A percentile compares a stretch with the other conserved stretches of the same genome.
phyloP scores from a whole-genome alignment of 179 eudicot genomes.

The Carnegiea gigantea region DNA sequence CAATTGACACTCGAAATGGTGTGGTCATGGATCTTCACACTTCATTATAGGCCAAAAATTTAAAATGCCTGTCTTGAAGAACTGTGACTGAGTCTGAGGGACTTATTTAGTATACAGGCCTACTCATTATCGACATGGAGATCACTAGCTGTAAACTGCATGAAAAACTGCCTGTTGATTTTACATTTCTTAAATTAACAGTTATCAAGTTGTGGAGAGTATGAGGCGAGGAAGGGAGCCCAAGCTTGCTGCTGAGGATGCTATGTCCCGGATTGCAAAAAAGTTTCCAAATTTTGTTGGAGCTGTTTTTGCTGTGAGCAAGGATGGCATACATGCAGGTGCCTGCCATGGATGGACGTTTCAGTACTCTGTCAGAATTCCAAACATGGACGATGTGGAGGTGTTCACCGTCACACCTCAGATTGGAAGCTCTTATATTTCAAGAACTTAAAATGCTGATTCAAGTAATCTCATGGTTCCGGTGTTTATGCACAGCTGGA shows the following conservation, averaged over 20 bases:
- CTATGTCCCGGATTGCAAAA: conserved; percentile 73
- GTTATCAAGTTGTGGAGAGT: conserved; percentile 95
- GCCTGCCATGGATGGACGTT: conserved; percentile 99
- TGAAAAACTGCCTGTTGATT: neutral
- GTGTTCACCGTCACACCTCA: conserved; percentile 58
- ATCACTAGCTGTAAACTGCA: conserved; percentile 3
- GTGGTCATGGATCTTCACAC: neutral
- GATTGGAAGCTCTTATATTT: too few species aligned
- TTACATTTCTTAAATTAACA: conserved; percentile 26
- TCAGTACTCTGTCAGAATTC: conserved; percentile 77
- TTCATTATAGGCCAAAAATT: neutral
- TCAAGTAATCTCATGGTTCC: too few species aligned
- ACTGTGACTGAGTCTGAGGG: neutral
- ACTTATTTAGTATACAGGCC: neutral
- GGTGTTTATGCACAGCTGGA: too few species aligned
- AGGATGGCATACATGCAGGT: conserved; percentile 73
- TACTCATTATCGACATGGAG: neutral
- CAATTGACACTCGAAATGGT: neutral
- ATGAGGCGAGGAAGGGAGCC: conserved; percentile 95
- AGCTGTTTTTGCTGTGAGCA: conserved; percentile 79
- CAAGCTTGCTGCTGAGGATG: conserved; percentile 75
- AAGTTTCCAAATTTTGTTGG: conserved; percentile 83
- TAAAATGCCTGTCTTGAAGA: neutral
- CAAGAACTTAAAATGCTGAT: too few species aligned
- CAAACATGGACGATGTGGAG: conserved; percentile 65